Percentiles rank a stretch among this genome's conserved stretches.
These are phyloP conservation scores for Tolypocladium album DNA, from an alignment of 2,329 filamentous ascomycete genomes.

Conservation along the genomic window DNA sequence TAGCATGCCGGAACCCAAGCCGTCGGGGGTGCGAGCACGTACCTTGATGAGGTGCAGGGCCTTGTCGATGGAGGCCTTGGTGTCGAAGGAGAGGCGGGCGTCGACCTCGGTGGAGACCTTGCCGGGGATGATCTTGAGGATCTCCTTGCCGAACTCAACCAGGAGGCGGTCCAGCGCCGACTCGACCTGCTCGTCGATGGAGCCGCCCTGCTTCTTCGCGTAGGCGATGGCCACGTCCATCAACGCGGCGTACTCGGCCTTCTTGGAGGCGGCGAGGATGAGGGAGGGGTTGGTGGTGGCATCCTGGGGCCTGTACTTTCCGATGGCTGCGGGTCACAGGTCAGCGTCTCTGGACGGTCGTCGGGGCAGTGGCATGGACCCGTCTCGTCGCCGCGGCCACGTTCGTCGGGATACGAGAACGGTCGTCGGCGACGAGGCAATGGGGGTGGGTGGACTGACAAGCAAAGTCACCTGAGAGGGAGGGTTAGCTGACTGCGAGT, in stretches of 20 bases:
- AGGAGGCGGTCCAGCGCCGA: conserved; percentile 84
- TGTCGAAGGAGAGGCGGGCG: conserved; percentile 91
- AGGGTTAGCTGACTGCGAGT: conserved; percentile 10
- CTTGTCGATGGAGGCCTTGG: conserved; percentile 85
- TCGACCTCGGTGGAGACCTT: conserved; percentile 99
- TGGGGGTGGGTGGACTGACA: conserved; percentile 41
- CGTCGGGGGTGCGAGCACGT: conserved; percentile 18
- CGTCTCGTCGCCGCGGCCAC: background rate
- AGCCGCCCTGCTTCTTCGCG: conserved; percentile 65
- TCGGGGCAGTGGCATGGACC: background rate
- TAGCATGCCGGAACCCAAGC: conserved; percentile 3
- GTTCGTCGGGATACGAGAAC: background rate
- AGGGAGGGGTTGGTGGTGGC: conserved; percentile 99
- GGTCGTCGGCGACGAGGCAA: background rate
- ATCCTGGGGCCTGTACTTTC: conserved; percentile 99
- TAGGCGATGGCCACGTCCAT: conserved; percentile 78
- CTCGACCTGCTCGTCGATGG: conserved; percentile 75
- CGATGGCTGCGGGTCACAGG: conserved; percentile 58
- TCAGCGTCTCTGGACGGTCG: conserved; percentile 10
- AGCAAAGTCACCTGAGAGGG: conserved; percentile 57
- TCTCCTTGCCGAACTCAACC: conserved; percentile 97
- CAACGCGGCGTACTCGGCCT: conserved; percentile 86
- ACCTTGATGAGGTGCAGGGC: conserved; percentile 94
- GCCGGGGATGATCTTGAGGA: conserved; percentile 91
- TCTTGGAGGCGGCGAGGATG: conserved; percentile 97